phyloP scores from a whole-genome alignment of 441 rosid genomes.

The Jatropha podagrica region DNA sequence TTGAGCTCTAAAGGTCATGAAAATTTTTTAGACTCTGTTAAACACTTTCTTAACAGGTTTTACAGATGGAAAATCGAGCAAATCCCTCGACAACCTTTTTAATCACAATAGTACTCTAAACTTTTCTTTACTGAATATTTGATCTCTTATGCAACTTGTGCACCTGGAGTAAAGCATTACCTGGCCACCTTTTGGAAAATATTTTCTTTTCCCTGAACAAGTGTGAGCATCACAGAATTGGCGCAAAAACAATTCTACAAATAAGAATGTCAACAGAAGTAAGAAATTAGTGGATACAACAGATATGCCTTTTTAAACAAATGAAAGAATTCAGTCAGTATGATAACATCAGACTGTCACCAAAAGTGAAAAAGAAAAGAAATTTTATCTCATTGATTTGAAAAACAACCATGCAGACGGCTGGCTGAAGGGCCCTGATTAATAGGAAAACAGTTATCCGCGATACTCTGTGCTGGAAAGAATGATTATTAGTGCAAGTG shows the following conservation, averaged over 20 bases:
- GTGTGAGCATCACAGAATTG: conserved; percentile 97
- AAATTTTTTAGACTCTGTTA: background rate
- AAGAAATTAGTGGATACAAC: conserved; percentile 20
- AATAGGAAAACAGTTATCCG: conserved; percentile 86
- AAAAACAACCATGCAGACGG: conserved; percentile 78
- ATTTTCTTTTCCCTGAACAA: conserved; percentile 60
- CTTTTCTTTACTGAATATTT: background rate
- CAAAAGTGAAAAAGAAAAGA: conserved; percentile 1
- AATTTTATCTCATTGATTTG: conserved; percentile 11
- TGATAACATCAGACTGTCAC: conserved; percentile 14
- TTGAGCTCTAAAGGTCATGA: background rate
- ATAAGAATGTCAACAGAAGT: conserved; percentile 26
- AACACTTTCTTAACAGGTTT: background rate
- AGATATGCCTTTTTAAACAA: conserved; percentile 3
- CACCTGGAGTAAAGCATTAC: conserved; percentile 34
- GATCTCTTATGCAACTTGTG: conserved; percentile 6
- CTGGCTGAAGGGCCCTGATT: conserved; percentile 75
- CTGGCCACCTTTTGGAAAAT: conserved; percentile 87
- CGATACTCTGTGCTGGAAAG: conserved; percentile 66
- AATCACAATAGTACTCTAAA: background rate
- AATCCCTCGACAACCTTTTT: background rate
- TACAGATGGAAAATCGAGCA: background rate
- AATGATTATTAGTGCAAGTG: conserved; percentile 11
- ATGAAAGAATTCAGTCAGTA: conserved; percentile 11
- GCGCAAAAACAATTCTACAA: conserved; percentile 71